phyloP scores from a whole-genome alignment of 345 rosid genomes.

The Eucalyptus regnans region DNA sequence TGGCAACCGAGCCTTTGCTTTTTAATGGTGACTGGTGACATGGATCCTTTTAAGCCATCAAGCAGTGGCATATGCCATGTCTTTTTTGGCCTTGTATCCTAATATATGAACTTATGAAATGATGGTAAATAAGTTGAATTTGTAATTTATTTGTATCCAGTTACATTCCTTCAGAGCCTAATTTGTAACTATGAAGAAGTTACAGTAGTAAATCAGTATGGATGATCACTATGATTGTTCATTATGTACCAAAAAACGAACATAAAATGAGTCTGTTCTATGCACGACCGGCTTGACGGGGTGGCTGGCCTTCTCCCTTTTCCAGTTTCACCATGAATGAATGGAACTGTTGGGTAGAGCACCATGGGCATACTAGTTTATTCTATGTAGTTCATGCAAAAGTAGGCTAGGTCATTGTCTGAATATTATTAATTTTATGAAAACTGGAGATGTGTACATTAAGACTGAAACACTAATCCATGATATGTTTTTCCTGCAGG shows the following conservation, averaged over 20 bases:
- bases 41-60: neutral
- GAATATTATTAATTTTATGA: neutral
- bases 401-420: neutral
- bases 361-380: neutral
- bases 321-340: neutral
- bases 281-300: neutral
- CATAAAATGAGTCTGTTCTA: neutral
- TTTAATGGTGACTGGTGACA: neutral
- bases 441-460: neutral
- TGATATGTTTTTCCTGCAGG: conserved; percentile 30
- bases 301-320: neutral
- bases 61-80: neutral
- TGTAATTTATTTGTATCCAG: neutral
- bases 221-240: neutral
- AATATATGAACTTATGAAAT: neutral
- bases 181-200: neutral
- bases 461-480: neutral
- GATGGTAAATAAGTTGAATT: neutral
- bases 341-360: neutral
- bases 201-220: neutral
- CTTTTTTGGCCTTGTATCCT: neutral
- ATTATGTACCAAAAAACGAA: neutral
- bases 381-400: neutral
- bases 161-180: neutral
- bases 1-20: neutral